These are phyloP conservation scores for Lenwebbia sp. DNA, from an alignment of 345 rosid genomes.

Conservation along the genomic window DNA sequence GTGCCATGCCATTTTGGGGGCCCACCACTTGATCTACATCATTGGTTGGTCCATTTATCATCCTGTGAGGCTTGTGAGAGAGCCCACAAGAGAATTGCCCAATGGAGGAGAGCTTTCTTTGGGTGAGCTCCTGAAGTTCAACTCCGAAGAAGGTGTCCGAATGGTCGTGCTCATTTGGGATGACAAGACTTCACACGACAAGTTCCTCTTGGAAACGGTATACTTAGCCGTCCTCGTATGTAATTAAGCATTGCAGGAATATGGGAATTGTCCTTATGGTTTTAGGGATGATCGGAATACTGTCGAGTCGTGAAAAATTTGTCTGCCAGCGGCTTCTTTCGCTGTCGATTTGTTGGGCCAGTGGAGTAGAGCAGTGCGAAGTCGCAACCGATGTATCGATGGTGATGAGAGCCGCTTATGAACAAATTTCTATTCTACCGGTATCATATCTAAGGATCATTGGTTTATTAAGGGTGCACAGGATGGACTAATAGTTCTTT, in stretches of 20 bases:
- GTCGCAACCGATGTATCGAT: background rate
- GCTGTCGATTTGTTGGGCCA: background rate
- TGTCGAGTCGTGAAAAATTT: background rate
- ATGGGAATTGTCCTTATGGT: background rate
- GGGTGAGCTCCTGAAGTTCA: conserved; percentile 46
- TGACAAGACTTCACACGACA: conserved; percentile 62
- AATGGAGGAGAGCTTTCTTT: conserved; percentile 39
- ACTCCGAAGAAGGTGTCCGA: conserved; percentile 61
- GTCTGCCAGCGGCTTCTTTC: background rate
- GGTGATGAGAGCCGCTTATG: background rate
- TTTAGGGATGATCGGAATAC: fast-evolving
- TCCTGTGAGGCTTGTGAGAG: conserved; percentile 47
- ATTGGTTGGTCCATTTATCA: conserved; percentile 61
- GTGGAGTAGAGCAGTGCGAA: background rate
- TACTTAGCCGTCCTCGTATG: background rate
- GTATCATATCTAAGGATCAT: background rate
- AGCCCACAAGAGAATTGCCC: conserved; percentile 41
- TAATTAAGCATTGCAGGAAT: background rate
- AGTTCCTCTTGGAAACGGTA: conserved; percentile 38
- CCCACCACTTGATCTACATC: conserved; percentile 47
- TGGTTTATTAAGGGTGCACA: background rate
- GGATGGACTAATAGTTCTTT: background rate
- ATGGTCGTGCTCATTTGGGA: conserved; percentile 53
- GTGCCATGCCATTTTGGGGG: conserved; percentile 55
- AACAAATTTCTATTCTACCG: background rate